Base-by-base conservation (phyloP, 805 yeast species). In the Lipomyces sp. region DNA sequence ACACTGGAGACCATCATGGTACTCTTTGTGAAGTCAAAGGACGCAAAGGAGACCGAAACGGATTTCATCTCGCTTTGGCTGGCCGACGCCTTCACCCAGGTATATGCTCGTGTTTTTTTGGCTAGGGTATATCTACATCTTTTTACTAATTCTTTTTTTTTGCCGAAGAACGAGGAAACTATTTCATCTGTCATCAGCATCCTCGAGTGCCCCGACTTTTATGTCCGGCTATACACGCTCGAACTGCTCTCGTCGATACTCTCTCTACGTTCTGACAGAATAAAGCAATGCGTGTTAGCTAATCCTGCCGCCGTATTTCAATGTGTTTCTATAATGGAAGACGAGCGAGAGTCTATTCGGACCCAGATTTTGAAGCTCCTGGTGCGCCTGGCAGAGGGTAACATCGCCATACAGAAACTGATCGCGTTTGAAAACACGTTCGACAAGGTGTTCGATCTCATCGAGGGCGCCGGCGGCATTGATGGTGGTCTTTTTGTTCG, bases 351-450 rank as follows among this genome's bases (percentile, higher is more conserved):
- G 55, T 95, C 95, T 16, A 80, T 93, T 7, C 75, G 97, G 61
- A 90, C 19, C 45, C 74, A 93, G 68, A 81, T 93, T 2, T 48
- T 59, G 3, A 69, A 91, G 45, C 71, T 95, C 14, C 71, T 95
- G 44, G 83, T 86, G 82, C 83, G 88, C 11, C 74, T 93, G 2
- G 95, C 82, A 10, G 83, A 83, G 60, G 84, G 86, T 52, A 86
- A 88, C 61, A 80, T 82, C 52, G 91, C 87, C 65, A 82, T 91
- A 28, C 98, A 93, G 65, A 90, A 89, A 63, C 71, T 93, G 19
- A 95, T 95, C 8, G 98, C 95, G 0, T 93, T 93, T 64, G 97
- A 93, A 65, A 90, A 87, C 59, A 84, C 95, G 0, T 90, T 93
- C 63, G 96, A 88, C 55, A 80, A 76, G 53, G 68, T 89, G 11